These are phyloP conservation scores for Backusella circina DNA, from an alignment of 192 early-diverging fungal genomes.

Conservation along the genomic window DNA sequence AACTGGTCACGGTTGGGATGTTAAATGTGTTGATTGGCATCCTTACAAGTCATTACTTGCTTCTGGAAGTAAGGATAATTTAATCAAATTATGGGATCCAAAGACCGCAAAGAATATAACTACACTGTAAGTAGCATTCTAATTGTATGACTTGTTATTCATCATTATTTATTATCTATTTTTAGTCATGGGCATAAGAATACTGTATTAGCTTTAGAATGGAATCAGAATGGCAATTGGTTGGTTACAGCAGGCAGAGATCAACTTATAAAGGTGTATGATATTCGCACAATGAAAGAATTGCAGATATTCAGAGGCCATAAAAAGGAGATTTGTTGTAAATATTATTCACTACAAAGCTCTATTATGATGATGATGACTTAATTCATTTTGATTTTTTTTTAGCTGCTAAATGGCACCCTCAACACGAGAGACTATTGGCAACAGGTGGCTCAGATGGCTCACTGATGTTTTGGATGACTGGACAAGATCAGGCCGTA, in stretches of 20 bases:
- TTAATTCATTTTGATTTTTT: background rate
- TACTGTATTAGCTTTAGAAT: constrained; percentile 81
- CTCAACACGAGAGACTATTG: constrained; percentile 85
- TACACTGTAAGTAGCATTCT: constrained; percentile 66
- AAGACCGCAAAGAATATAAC: constrained; percentile 81
- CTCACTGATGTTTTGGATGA: constrained; percentile 81
- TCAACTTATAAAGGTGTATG: constrained; percentile 89
- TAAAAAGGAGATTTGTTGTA: constrained; percentile 83
- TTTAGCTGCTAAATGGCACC: constrained; percentile 90
- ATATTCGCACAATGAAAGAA: constrained; percentile 92
- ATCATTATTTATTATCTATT: background rate
- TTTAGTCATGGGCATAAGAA: constrained; percentile 90
- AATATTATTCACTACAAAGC: constrained; percentile 25
- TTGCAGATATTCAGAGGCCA: constrained; percentile 83
- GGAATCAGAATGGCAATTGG: constrained; percentile 99
- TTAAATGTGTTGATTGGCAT: constrained; percentile 97
- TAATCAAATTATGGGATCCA: constrained; percentile 98
- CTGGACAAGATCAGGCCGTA: constrained; percentile 52
- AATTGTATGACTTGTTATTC: background rate
- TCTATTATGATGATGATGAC: background rate
- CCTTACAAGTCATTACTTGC: constrained; percentile 89
- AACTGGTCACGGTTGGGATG: constrained; percentile 94
- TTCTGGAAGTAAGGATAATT: constrained; percentile 93
- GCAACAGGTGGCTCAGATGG: constrained; percentile 92
- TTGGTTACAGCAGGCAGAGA: constrained; percentile 87